Base-by-base conservation (phyloP, 1,284 basidiomycete species). In the Ganoderma lucidum region DNA sequence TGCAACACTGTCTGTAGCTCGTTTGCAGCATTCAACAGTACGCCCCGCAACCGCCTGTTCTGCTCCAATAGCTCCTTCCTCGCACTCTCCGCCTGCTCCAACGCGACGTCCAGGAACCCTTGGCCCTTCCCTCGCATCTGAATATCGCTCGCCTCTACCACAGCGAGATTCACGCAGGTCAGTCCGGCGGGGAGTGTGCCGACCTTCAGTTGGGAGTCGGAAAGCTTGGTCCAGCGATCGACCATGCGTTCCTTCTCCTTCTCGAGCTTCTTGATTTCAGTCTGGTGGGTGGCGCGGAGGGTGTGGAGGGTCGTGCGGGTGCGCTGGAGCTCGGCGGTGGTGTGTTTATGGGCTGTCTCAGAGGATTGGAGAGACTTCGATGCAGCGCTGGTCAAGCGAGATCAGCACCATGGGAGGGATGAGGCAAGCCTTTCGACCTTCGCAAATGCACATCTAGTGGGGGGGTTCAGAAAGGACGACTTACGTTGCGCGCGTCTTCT, bases 181-280 rank as follows among this genome's bases (percentile, higher is more conserved):
- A 93, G 80, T 14, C 90, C 89, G 63, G 86, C 84, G 6, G 83
- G 78, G 0, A 81, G 74, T 3, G 71, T 63, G 75, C 77, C 68
- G 76, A 86, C 81, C 76, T 88, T 91, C 2, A 86, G 79, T 78
- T 95, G 93, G 23, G 86, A 81, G 71, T 92, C 93, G 6, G 87
- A 82, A 19, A 96, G 78, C 77, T 91, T 94, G 30, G 85, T 83
- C 89, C 94, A 93, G 71, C 90, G 90, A 51, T 93, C 93, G n/a
- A 88, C 76, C 74, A 94, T 89, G 37, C 90, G 87, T 75, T 96
- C 95, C 39, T 93, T 81, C 66, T 96, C 94, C 73, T 91, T 90
- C 75, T 97, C 95, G 73, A 86, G 87, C 81, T 91, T 94, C 85
- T 93, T 95, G 39, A 93, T 79, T 76, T 96, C 95, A 45, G 88